These are phyloP conservation scores for Penicillium polonicum DNA, from an alignment of 2,329 filamentous ascomycete genomes.

Conservation along the genomic window DNA sequence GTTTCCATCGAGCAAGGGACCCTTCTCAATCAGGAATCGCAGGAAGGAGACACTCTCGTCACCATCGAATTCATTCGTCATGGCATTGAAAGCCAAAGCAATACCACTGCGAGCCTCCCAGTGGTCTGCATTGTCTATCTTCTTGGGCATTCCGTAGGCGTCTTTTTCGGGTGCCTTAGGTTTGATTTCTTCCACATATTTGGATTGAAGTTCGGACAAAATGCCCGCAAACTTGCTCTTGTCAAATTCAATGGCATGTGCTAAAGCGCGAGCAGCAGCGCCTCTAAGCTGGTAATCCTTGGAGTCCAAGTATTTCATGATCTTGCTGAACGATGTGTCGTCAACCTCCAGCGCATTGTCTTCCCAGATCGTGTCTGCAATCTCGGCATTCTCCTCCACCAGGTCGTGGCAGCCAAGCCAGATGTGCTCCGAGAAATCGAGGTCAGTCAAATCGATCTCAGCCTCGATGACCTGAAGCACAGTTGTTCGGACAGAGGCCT, in stretches of 20 bases:
- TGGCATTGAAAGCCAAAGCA: conserved; percentile 79
- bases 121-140: conserved; percentile 79
- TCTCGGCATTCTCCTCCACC: conserved; percentile 77
- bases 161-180: conserved; percentile 81
- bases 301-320: conserved; percentile 76
- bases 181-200: conserved; percentile 77
- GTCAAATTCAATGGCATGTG: conserved; percentile 67
- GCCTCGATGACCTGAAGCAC: conserved; percentile 86
- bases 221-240: conserved; percentile 61
- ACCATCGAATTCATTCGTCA: conserved; percentile 68
- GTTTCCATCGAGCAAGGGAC: conserved; percentile 82
- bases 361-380: conserved; percentile 89
- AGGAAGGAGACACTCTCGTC: conserved; percentile 74
- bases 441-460: conserved; percentile 86
- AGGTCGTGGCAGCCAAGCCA: conserved; percentile 94
- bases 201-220: conserved; percentile 64
- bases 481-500: conserved; percentile 76
- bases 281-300: conserved; percentile 78
- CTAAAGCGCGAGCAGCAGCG: conserved; percentile 77
- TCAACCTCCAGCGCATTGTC: conserved; percentile 78
- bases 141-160: conserved; percentile 90
- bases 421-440: conserved; percentile 82
- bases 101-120: conserved; percentile 92
- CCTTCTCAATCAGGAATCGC: conserved; percentile 78
- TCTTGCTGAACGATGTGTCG: conserved; percentile 62